Conservation (phyloP, 129 eudicot species). For the Silybum marianum region DNA sequence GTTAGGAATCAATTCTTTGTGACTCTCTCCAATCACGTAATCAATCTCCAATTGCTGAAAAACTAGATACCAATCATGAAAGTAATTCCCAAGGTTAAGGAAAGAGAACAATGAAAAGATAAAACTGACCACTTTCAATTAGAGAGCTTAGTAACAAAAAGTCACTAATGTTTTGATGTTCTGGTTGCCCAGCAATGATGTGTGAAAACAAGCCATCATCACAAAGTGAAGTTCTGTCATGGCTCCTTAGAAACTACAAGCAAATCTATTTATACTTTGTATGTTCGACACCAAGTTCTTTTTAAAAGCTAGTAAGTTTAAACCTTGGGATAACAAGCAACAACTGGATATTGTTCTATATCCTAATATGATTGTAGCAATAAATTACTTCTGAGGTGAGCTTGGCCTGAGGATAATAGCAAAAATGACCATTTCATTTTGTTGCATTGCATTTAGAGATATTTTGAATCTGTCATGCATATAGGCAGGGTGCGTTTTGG, state of each 20-base stretch:
- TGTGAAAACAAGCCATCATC: background rate
- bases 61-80: constrained; percentile 39
- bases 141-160: background rate
- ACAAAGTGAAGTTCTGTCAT: constrained; percentile 9
- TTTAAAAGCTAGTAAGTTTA: background rate
- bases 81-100: constrained; percentile 1
- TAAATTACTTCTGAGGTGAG: background rate
- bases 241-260: background rate
- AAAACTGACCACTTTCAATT: background rate
- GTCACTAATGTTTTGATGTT: background rate
- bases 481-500: background rate
- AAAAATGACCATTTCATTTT: background rate
- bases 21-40: constrained; percentile 72
- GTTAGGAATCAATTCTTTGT: constrained; percentile 67
- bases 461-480: constrained; percentile 6
- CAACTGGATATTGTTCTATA: background rate
- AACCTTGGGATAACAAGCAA: background rate
- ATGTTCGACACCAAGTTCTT: background rate
- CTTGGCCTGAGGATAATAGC: background rate
- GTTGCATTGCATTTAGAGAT: background rate
- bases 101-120: background rate
- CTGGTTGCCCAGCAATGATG: background rate
- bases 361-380: background rate
- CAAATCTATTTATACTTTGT: background rate
- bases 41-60: constrained; percentile 98